Conservation (phyloP, 163 green algal species). For the Chlamydomonas reinhardtii region DNA sequence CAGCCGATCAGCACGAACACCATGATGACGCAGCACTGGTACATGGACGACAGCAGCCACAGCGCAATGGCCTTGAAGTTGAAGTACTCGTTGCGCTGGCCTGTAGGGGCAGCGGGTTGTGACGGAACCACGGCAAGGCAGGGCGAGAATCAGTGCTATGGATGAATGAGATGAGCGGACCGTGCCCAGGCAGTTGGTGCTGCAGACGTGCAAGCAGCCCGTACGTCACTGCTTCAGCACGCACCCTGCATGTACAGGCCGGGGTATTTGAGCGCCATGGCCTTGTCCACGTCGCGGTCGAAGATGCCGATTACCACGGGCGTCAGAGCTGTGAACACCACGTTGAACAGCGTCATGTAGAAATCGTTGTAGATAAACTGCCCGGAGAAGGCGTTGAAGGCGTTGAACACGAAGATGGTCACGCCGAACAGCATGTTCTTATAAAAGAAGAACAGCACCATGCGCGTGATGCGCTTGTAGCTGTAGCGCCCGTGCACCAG, state of each 20-base stretch:
- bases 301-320: slow-evolving; percentile 85
- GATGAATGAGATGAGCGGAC: too few species aligned
- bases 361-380: slow-evolving; percentile 86
- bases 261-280: slow-evolving; percentile 70
- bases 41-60: slow-evolving; percentile 78
- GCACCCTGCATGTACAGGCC: slow-evolving; percentile 76
- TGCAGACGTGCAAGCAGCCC: too few species aligned
- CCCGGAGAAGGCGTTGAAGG: slow-evolving; percentile 72
- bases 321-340: slow-evolving; percentile 87
- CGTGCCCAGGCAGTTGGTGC: too few species aligned
- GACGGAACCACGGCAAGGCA: too few species aligned
- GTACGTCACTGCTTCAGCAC: neutral
- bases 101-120: slow-evolving; percentile 17
- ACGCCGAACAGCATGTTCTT: slow-evolving; percentile 89
- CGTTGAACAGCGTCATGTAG: slow-evolving; percentile 94
- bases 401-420: slow-evolving; percentile 89
- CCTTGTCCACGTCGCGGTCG: slow-evolving; percentile 84
- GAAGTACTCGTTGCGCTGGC: slow-evolving; percentile 83
- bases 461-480: slow-evolving; percentile 89
- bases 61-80: slow-evolving; percentile 64
- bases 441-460: slow-evolving; percentile 87
- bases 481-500: slow-evolving; percentile 91
- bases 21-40: slow-evolving; percentile 71
- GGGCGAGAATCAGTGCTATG: neutral
- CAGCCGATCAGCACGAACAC: slow-evolving; percentile 65